phyloP scores from a whole-genome alignment of 805 yeast species.

The Candida succiphila region DNA sequence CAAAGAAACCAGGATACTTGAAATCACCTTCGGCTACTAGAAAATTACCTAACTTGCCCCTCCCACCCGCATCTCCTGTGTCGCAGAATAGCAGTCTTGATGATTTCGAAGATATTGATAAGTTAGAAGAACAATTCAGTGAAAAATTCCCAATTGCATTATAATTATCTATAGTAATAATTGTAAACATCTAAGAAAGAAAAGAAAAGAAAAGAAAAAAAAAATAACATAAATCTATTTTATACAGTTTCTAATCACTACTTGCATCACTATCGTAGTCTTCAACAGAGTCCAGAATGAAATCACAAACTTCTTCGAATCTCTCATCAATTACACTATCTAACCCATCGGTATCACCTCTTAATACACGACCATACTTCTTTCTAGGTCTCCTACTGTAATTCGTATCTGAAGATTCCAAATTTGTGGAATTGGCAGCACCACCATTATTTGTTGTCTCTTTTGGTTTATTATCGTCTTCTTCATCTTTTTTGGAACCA shows the following conservation, averaged over 20 bases:
- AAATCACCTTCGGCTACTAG: slow-evolving; percentile 22
- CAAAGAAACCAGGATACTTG: slow-evolving; percentile 50
- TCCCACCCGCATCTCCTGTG: too few relatives aligned
- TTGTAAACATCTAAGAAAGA: too few relatives aligned
- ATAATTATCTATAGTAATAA: too few relatives aligned
- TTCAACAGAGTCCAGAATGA: slow-evolving; percentile 69
- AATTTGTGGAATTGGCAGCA: slow-evolving; percentile 15
- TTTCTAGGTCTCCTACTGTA: slow-evolving; percentile 66
- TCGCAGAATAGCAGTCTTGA: slow-evolving; percentile 10
- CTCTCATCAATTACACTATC: slow-evolving; percentile 71
- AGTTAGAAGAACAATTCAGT: slow-evolving; percentile 46
- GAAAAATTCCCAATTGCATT: slow-evolving; percentile 54
- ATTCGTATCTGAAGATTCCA: slow-evolving; percentile 13
- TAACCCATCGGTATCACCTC: slow-evolving; percentile 62
- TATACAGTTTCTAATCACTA: slow-evolving; percentile 1
- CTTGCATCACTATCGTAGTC: slow-evolving; percentile 40
- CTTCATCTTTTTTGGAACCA: slow-evolving; percentile 20
- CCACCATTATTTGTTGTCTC: slow-evolving; percentile 3
- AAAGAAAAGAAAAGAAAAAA: too few relatives aligned
- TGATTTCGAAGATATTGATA: slow-evolving; percentile 37
- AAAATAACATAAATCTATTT: neutral
- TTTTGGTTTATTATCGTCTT: slow-evolving; percentile 10
- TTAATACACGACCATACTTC: slow-evolving; percentile 83
- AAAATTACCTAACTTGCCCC: too few relatives aligned
- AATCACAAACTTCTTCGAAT: slow-evolving; percentile 79